Evolutionary conservation across 306 rosid species (phyloP).

Genomic region (Elaeagnus macrophylla): DNA sequence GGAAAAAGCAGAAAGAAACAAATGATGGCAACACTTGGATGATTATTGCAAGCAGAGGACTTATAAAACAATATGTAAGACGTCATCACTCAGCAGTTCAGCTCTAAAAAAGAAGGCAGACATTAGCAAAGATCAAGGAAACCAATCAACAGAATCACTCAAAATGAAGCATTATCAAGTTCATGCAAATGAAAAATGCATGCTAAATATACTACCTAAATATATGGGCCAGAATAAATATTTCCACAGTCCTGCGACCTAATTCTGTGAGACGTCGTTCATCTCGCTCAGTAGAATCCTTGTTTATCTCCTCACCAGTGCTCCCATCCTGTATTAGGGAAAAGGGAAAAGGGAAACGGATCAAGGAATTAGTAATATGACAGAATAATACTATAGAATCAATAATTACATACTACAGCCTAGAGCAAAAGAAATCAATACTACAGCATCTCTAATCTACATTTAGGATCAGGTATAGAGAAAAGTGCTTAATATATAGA

Average conservation of each 20-base stretch:
- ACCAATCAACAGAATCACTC: not conserved
- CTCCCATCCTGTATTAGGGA: constrained; percentile 60
- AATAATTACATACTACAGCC: no score
- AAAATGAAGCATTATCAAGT: constrained; percentile 10
- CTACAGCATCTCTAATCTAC: no score
- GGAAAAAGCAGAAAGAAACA: no score
- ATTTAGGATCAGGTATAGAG: no score
- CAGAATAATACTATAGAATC: no score
- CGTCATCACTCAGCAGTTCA: not conserved
- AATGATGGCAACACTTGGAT: no score
- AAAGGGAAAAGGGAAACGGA: constrained; percentile 17
- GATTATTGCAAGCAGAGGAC: no score
- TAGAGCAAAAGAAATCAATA: no score
- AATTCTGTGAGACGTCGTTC: constrained; percentile 94
- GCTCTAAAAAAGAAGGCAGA: not conserved
- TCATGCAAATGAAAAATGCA: constrained; percentile 6
- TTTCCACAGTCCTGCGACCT: constrained; percentile 97
- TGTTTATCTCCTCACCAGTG: constrained; percentile 91
- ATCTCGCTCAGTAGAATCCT: constrained; percentile 91
- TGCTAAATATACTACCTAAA: constrained; percentile 46
- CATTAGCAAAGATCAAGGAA: not conserved
- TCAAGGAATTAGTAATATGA: not conserved
- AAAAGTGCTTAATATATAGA: no score
- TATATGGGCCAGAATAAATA: constrained; percentile 92
- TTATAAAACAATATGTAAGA: not conserved